phyloP scores from a whole-genome alignment of 2,329 filamentous ascomycete species.

The Colletotrichum sansevieriae region DNA sequence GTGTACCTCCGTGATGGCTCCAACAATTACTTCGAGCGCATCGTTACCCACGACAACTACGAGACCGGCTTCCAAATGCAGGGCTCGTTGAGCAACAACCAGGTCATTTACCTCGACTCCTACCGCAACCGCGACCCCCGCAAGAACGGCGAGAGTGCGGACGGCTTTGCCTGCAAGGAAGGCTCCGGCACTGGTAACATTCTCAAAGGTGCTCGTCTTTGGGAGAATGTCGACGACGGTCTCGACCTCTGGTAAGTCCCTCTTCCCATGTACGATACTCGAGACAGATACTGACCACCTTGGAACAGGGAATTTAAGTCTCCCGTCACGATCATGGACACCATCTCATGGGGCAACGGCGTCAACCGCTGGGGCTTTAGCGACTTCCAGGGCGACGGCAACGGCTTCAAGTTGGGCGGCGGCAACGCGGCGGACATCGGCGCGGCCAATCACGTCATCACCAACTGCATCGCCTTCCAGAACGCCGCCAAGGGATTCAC shows the following conservation, averaged over 20 bases:
- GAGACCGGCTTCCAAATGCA: constrained; percentile 55
- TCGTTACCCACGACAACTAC: constrained; percentile 55
- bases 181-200: constrained; percentile 61
- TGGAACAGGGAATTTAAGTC: constrained; percentile 52
- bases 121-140: constrained; percentile 61
- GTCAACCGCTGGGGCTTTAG: constrained; percentile 59
- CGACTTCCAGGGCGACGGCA: constrained; percentile 59
- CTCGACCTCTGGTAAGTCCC: constrained; percentile 42
- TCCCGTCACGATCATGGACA: constrained; percentile 58
- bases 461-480: constrained; percentile 59
- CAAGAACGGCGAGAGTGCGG: constrained; percentile 65
- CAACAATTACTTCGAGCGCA: constrained; percentile 53
- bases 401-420: constrained; percentile 62
- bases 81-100: constrained; percentile 52
- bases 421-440: constrained; percentile 51
- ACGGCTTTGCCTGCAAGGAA: constrained; percentile 62
- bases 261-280: neutral
- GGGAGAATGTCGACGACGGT: constrained; percentile 65
- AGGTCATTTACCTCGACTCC: constrained; percentile 58
- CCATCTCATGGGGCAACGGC: constrained; percentile 61
- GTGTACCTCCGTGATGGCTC: constrained; percentile 52
- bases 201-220: constrained; percentile 59
- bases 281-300: constrained; percentile 1
- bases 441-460: constrained; percentile 57
- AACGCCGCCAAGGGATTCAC: constrained; percentile 61